Evolutionary conservation across 805 yeast genomes (phyloP).

Genomic region (Yarrowia alimentaria): DNA sequence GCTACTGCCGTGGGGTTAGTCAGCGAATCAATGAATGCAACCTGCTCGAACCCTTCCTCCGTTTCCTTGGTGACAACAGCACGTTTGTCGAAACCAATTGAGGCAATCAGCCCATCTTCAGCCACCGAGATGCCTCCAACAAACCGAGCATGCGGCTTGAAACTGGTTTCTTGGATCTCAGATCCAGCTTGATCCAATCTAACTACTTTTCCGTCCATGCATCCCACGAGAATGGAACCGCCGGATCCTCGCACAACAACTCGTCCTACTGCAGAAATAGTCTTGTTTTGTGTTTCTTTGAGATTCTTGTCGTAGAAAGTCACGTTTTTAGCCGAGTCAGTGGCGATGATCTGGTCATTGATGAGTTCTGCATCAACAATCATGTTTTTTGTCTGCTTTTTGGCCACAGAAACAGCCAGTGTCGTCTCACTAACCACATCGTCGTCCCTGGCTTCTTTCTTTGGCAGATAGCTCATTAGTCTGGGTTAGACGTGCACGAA

Average conservation of each 20-base stretch:
- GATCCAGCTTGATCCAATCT: background rate
- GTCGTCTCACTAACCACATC: background rate
- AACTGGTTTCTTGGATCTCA: background rate
- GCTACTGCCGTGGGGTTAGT: slow-evolving; percentile 15
- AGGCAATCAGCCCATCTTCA: slow-evolving; percentile 10
- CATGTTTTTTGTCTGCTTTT: background rate
- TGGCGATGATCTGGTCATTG: background rate
- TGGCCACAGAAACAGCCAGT: background rate
- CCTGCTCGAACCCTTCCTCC: background rate
- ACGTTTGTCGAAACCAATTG: slow-evolving; percentile 10
- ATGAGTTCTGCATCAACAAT: slow-evolving; percentile 4
- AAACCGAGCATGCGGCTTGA: slow-evolving; percentile 17
- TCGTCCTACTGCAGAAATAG: slow-evolving; percentile 3
- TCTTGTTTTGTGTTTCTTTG: background rate
- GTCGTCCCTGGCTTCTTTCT: slow-evolving; percentile 4
- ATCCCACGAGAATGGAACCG: slow-evolving; percentile 2
- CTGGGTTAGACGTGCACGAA: too few relatives aligned
- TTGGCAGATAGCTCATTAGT: slow-evolving; percentile 8
- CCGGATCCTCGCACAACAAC: background rate
- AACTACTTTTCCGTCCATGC: slow-evolving; percentile 8
- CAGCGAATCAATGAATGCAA: slow-evolving; percentile 7
- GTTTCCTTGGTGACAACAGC: slow-evolving; percentile 8
- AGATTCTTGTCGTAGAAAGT: background rate
- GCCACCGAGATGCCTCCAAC: slow-evolving; percentile 10
- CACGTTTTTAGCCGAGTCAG: slow-evolving; percentile 2